Evolutionary conservation across 1,284 basidiomycete species (phyloP).

Genomic region (Trametes polyzona): DNA sequence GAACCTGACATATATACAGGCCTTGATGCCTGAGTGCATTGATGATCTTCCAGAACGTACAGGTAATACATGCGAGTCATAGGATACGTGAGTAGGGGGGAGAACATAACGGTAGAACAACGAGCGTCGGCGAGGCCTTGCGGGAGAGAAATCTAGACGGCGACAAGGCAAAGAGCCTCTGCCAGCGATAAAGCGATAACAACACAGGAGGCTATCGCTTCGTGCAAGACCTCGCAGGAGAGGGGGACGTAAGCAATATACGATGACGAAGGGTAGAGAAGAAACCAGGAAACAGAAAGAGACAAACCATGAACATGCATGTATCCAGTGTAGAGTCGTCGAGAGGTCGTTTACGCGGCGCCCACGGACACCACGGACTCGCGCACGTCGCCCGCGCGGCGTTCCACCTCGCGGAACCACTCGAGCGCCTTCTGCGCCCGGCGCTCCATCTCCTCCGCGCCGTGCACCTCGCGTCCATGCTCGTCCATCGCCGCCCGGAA

Average conservation of each 20-base stretch:
- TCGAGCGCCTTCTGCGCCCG: constrained; percentile 73
- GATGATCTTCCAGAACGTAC: constrained; percentile 19
- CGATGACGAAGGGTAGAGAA: background rate
- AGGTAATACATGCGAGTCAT: constrained; percentile 24
- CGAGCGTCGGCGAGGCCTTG: constrained; percentile 23
- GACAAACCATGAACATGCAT: constrained; percentile 7
- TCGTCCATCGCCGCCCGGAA: constrained; percentile 86
- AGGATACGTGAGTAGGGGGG: constrained; percentile 21
- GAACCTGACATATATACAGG: background rate
- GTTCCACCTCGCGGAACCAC: constrained; percentile 69
- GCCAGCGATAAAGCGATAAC: background rate
- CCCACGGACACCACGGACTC: constrained; percentile 33
- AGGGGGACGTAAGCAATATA: constrained; percentile 3
- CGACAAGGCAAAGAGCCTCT: background rate
- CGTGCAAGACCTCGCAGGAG: constrained; percentile 3
- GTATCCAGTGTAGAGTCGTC: constrained; percentile 10
- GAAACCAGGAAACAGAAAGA: background rate
- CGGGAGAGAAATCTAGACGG: constrained; percentile 18
- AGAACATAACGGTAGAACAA: constrained; percentile 22
- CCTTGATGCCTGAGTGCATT: constrained; percentile 4
- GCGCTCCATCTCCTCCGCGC: constrained; percentile 76
- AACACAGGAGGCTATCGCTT: background rate
- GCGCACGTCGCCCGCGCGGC: constrained; percentile 61
- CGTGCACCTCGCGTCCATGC: constrained; percentile 74
- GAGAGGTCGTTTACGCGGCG: constrained; percentile 24